phyloP scores from a whole-genome alignment of 352 stramenopile species.

The Lagenidium sp. region DNA sequence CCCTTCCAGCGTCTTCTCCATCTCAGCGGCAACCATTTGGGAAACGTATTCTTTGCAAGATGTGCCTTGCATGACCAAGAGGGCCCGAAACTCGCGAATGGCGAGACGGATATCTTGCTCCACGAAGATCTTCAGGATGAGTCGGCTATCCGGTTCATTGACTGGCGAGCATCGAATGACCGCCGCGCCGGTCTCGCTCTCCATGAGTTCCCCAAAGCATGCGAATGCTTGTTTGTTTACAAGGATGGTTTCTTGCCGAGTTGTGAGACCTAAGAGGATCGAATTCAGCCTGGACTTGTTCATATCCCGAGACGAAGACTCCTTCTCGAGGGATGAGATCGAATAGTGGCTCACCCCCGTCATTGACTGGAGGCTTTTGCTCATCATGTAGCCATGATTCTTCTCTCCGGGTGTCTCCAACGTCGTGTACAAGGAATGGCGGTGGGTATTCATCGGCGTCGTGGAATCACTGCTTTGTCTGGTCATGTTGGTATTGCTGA shows the following conservation, averaged over 20 bases:
- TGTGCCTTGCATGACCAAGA: conserved; percentile 27
- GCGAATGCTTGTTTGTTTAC: conserved; percentile 27
- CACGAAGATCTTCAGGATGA: conserved; percentile 49
- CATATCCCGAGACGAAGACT: conserved; percentile 1
- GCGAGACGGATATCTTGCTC: conserved; percentile 42
- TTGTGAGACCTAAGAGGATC: conserved; percentile 5
- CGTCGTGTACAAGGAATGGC: conserved; percentile 6
- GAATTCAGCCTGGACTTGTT: conserved; percentile 10
- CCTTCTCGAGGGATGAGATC: conserved; percentile 1
- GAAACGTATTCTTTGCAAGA: conserved; percentile 20
- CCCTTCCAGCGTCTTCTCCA: conserved; percentile 13
- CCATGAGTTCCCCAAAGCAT: conserved; percentile 17
- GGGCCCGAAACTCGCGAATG: conserved; percentile 39
- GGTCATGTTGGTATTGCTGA: too few species aligned
- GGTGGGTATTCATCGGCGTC: conserved; percentile 1
- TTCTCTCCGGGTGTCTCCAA: conserved; percentile 3
- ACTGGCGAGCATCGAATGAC: conserved; percentile 20
- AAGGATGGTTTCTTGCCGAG: conserved; percentile 8
- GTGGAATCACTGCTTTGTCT: neutral
- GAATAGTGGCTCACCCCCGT: conserved; percentile 15
- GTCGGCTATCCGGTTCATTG: neutral
- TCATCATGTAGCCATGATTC: conserved; percentile 14
- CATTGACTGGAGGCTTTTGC: conserved; percentile 17
- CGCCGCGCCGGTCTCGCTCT: conserved; percentile 31
- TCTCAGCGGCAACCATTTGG: conserved; percentile 20